Base-by-base conservation (phyloP, 2,329 filamentous ascomycete species). In the Allantophomopsis lycopodina region DNA sequence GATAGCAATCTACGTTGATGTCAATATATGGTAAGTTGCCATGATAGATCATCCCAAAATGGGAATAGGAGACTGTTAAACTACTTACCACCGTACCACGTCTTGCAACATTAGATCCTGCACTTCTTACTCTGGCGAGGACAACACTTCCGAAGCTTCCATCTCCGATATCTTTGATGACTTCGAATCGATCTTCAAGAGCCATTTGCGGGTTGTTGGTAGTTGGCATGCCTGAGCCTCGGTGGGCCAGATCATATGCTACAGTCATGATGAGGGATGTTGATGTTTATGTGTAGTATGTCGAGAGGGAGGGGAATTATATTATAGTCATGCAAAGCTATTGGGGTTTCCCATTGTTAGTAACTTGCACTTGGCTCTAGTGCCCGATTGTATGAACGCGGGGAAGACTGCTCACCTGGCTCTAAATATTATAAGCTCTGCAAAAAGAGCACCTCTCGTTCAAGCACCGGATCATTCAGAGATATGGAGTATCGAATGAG, bases 81-180 rank as follows among this genome's bases (percentile, higher is more conserved):
- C 37, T 47, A 68, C 79, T 70, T 78, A 96, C 89, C 69, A 96
- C 76, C 42, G 88, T 94, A 50, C 89, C 89, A 59, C 88, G 75
- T 50, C 87, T 82, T 53, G 89, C 89, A 48, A 94, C 76, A 58
- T 78, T 83, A 51, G 88, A 80, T 56, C 91, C 91, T 46, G 88
- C 89, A 50, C 83, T 87, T 55, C 91, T 79, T 48, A 94, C 88
- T 60, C 91, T 78, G 50, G 89, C 91, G 46, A 98, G 71, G 43
- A 84, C 83, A 47, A 98, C 91, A 57, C 87, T 96, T 43, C 91
- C 91, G 59, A 98, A 98, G 65, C 91, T 96, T 50, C 91, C 91
- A 76, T 98, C 91, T 37, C 91, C 91, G 58, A 98, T 93, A 56
- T 98, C 91, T 64, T 96, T 98, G 57, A 98, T 67, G 40, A 98